phyloP scores from a whole-genome alignment of 768 basidiomycete species.

The Pholiota conissans region DNA sequence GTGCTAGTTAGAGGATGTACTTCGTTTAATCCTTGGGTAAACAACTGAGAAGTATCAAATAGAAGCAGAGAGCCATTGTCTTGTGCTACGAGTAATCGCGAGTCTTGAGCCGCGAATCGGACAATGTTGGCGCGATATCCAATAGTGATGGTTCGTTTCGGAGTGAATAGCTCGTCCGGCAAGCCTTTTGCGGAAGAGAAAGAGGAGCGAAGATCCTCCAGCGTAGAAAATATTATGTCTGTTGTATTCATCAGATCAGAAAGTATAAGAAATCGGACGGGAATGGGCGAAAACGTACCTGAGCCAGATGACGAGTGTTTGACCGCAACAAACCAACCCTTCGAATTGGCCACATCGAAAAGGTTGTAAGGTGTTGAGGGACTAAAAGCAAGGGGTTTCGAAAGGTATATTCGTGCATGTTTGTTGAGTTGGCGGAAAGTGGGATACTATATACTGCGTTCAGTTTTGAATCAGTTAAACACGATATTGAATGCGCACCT shows the following conservation, averaged over 20 bases:
- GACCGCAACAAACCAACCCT: slow-evolving; percentile 73
- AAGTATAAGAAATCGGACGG: not conserved
- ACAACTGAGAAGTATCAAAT: slow-evolving; percentile 55
- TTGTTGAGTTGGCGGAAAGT: slow-evolving; percentile 56
- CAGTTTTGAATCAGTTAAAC: not conserved
- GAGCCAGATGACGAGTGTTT: slow-evolving; percentile 33
- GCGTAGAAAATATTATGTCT: slow-evolving; percentile 66
- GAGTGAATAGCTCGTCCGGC: slow-evolving; percentile 40
- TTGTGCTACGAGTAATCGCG: slow-evolving; percentile 59
- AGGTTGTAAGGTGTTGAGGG: slow-evolving; percentile 45
- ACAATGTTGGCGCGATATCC: slow-evolving; percentile 51
- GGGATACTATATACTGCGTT: slow-evolving; percentile 40
- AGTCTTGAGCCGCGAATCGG: slow-evolving; percentile 57
- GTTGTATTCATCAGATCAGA: slow-evolving; percentile 1
- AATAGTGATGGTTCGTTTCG: slow-evolving; percentile 51
- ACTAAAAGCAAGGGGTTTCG: slow-evolving; percentile 47
- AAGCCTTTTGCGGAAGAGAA: slow-evolving; percentile 44
- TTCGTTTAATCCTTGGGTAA: slow-evolving; percentile 42
- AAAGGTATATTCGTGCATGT: slow-evolving; percentile 63
- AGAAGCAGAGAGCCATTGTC: slow-evolving; percentile 59
- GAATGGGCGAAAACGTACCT: slow-evolving; percentile 28
- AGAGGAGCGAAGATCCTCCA: slow-evolving; percentile 58
- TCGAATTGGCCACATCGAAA: slow-evolving; percentile 58
- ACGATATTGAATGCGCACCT: slow-evolving; percentile 30
- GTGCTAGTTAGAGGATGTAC: slow-evolving; percentile 51